Conservation (phyloP, 768 basidiomycete species). For the Kwoniella sp. region DNA sequence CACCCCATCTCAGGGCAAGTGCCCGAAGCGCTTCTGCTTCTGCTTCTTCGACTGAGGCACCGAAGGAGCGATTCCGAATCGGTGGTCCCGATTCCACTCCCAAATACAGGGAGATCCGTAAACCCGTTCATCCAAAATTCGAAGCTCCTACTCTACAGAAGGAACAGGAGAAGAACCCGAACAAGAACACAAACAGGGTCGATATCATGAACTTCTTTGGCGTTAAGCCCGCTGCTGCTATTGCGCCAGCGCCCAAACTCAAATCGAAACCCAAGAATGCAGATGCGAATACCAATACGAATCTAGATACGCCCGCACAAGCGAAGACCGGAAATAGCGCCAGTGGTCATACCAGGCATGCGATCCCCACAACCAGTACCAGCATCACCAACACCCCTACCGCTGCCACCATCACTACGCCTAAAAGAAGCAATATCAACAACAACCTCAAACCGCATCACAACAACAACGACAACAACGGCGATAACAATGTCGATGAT, state of each 20-base stretch:
- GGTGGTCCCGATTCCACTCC: constrained; percentile 2
- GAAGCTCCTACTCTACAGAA: constrained; percentile 18
- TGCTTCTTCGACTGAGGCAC: not conserved
- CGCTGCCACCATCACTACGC: too few species aligned
- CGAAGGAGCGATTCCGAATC: constrained; percentile 14
- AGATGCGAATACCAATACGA: not conserved
- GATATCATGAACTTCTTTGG: constrained; percentile 26
- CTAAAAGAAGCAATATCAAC: too few species aligned
- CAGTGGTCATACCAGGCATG: too few species aligned
- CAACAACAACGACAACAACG: too few species aligned
- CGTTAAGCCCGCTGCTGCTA: too few species aligned
- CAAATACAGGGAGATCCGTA: constrained; percentile 15
- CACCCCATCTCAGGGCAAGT: constrained; percentile 17
- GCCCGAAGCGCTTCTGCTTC: not conserved
- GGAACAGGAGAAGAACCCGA: not conserved
- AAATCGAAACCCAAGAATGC: not conserved
- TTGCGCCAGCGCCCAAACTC: not conserved
- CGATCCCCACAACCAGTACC: too few species aligned
- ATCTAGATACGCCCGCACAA: too few species aligned
- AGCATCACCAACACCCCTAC: too few species aligned
- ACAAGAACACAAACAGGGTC: not conserved
- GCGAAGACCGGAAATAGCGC: too few species aligned
- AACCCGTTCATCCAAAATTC: constrained; percentile 22
- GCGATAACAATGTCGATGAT: too few species aligned
- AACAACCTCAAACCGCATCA: too few species aligned